Evolutionary conservation across 164 flowering plant species (phyloP).

Genomic region (Aristolochia californica): DNA sequence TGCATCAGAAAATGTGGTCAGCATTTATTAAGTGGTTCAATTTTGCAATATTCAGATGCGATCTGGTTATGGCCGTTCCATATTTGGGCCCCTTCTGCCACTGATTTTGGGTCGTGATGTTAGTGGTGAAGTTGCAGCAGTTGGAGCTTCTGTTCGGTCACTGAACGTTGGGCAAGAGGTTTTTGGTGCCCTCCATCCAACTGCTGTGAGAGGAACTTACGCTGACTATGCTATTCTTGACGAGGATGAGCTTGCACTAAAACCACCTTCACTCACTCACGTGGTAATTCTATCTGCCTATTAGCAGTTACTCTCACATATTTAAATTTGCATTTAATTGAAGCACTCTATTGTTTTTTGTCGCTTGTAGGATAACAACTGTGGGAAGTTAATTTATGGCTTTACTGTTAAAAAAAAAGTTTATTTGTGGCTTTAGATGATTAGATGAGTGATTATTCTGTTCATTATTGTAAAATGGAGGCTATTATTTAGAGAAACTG

Average conservation of each 20-base stretch:
- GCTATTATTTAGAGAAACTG: too few relatives aligned
- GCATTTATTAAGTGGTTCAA: conserved; percentile 6
- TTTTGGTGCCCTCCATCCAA: conserved; percentile 97
- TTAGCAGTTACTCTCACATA: too few relatives aligned
- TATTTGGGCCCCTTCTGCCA: conserved; percentile 75
- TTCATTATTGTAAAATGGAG: too few relatives aligned
- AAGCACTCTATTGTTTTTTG: too few relatives aligned
- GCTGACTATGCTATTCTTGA: conserved; percentile 84
- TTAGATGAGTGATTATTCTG: too few relatives aligned
- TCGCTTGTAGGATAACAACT: too few relatives aligned
- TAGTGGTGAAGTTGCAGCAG: conserved; percentile 93
- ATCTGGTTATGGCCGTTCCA: conserved; percentile 86
- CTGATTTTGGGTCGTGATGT: conserved; percentile 91
- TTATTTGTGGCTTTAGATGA: too few relatives aligned
- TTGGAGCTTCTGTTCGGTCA: conserved; percentile 62
- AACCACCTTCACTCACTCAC: conserved; percentile 67
- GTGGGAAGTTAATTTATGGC: too few relatives aligned
- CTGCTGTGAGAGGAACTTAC: conserved; percentile 91
- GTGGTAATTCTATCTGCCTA: conserved; percentile 37
- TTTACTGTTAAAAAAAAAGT: too few relatives aligned
- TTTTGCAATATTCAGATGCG: conserved; percentile 62
- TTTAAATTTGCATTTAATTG: too few relatives aligned
- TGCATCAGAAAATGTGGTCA: neutral
- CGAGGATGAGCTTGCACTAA: conserved; percentile 58
- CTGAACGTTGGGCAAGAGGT: conserved; percentile 77